These are phyloP conservation scores for Geosmithia flava DNA, from an alignment of 2,329 filamentous ascomycete species.

Conservation along the genomic window DNA sequence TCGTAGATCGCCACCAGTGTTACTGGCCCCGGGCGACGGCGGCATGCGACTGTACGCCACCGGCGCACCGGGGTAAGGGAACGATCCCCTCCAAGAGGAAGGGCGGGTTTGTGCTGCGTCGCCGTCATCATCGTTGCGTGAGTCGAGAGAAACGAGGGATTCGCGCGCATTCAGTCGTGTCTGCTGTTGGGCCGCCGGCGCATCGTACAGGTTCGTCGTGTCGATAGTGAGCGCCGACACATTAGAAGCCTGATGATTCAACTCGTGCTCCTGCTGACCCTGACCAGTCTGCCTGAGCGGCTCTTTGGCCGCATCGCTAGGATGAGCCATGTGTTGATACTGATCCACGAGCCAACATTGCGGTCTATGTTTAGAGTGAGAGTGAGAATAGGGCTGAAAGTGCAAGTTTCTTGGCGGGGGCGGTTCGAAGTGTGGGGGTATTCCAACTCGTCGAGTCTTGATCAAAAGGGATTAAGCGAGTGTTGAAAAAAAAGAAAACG, in stretches of 20 bases:
- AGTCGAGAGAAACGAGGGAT: constrained; percentile 26
- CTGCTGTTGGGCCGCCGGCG: constrained; percentile 3
- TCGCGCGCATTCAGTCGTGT: constrained; percentile 17
- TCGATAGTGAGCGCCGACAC: constrained; percentile 18
- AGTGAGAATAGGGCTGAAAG: neutral
- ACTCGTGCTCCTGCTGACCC: constrained; percentile 4
- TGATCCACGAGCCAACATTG: neutral
- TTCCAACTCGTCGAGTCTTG: no score
- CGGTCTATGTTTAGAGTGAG: neutral
- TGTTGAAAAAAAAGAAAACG: no score
- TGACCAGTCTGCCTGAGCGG: constrained; percentile 8
- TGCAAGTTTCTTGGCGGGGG: neutral
- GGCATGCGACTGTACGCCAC: constrained; percentile 15
- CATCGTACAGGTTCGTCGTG: constrained; percentile 13
- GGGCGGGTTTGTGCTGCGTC: neutral
- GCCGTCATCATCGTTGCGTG: constrained; percentile 8
- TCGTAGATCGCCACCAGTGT: neutral
- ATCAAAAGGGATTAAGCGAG: no score
- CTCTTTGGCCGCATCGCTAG: constrained; percentile 16
- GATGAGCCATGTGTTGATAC: constrained; percentile 13
- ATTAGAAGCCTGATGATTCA: constrained; percentile 19
- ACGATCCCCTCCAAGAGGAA: neutral
- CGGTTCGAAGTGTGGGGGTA: neutral
- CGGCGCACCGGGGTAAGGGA: neutral
- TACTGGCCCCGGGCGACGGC: neutral